Percentiles rank a stretch among this genome's conserved stretches.
phyloP scores from a whole-genome alignment of 2,329 filamentous ascomycete species.

The Aspergillus sp. region DNA sequence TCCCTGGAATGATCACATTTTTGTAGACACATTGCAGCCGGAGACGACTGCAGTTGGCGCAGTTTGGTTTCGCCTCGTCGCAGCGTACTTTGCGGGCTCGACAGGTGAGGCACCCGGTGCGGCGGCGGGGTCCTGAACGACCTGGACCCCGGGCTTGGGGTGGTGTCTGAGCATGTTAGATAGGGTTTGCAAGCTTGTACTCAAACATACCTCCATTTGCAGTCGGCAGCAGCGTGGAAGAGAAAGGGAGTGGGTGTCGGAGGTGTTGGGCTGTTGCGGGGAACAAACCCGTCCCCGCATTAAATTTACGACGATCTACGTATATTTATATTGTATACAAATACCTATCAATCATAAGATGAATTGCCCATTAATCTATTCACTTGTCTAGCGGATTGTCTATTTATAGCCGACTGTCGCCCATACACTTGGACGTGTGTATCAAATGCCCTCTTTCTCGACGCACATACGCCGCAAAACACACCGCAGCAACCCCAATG shows the following conservation, averaged over 20 bases:
- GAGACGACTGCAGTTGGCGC: conserved; percentile 35
- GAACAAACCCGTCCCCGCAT: conserved; percentile 3
- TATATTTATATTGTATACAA: neutral
- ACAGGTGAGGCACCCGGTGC: conserved; percentile 37
- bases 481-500: conserved; percentile 28
- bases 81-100: conserved; percentile 38
- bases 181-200: neutral
- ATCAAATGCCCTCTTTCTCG: conserved; percentile 60
- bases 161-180: conserved; percentile 13
- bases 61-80: conserved; percentile 35
- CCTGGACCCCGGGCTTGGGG: conserved; percentile 31
- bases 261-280: neutral
- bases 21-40: conserved; percentile 32
- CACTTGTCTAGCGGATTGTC: neutral
- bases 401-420: neutral
- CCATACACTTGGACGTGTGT: conserved; percentile 38
- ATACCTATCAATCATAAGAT: too few species aligned
- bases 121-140: conserved; percentile 35
- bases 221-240: neutral
- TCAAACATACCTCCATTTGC: conserved; percentile 3
- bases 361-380: neutral
- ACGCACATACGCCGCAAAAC: conserved; percentile 59
- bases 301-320: neutral
- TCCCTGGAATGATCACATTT: conserved; percentile 18
- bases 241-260: neutral